These are phyloP conservation scores for Fusarium temperatum DNA, from an alignment of 2,329 filamentous ascomycete species.

Conservation along the genomic window DNA sequence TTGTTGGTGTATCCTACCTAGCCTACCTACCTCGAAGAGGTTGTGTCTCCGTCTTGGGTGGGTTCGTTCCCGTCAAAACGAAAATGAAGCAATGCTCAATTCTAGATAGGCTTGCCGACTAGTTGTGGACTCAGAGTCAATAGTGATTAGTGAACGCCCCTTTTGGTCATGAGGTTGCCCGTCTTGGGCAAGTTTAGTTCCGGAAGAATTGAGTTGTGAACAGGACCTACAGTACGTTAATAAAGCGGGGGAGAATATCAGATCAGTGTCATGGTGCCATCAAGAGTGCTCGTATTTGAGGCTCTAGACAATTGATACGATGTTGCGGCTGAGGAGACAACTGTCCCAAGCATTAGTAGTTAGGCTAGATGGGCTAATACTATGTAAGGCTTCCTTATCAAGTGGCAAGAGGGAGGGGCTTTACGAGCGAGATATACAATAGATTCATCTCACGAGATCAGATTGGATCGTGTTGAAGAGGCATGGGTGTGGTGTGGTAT, in stretches of 20 bases:
- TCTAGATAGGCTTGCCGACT: neutral
- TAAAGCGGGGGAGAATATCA: constrained; percentile 24
- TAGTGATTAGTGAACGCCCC: constrained; percentile 30
- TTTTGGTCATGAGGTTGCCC: constrained; percentile 19
- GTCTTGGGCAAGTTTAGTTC: constrained; percentile 1
- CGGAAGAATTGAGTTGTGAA: constrained; percentile 18
- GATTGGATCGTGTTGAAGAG: constrained; percentile 19
- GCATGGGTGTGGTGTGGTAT: constrained; percentile 13
- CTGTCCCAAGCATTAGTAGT: constrained; percentile 7
- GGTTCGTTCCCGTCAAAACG: constrained; percentile 4
- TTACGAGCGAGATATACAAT: constrained; percentile 6
- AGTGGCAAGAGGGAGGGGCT: neutral
- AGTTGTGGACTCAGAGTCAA: constrained; percentile 9
- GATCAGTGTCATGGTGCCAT: constrained; percentile 19
- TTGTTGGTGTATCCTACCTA: neutral
- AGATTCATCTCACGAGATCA: constrained; percentile 22
- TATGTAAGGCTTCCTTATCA: neutral
- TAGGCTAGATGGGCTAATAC: neutral
- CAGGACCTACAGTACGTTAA: neutral
- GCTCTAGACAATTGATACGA: constrained; percentile 8
- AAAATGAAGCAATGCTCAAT: constrained; percentile 5
- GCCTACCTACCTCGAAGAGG: constrained; percentile 13
- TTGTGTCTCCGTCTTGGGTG: constrained; percentile 25
- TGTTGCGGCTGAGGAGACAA: constrained; percentile 17
- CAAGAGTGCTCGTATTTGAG: constrained; percentile 27